Evolutionary conservation across 768 basidiomycete genomes (phyloP).

Genomic region (Hydnomerulius pinastri): DNA sequence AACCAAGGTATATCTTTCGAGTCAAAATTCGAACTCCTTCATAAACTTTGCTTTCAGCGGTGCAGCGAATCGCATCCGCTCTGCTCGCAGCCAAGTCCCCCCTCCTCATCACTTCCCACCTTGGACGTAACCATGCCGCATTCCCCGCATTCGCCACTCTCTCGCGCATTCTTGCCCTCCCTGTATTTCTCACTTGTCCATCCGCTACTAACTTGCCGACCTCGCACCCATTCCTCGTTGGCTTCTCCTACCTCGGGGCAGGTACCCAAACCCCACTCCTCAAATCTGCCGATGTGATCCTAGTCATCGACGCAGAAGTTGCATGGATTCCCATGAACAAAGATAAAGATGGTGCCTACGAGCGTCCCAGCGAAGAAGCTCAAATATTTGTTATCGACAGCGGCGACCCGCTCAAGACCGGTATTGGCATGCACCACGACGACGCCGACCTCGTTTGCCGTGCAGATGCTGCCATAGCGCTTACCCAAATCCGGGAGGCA

Average conservation of each 20-base stretch:
- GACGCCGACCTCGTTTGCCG: constrained; percentile 59
- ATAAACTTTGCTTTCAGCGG: constrained; percentile 21
- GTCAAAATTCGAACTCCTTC: not conserved
- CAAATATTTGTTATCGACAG: constrained; percentile 62
- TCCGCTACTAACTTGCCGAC: constrained; percentile 55
- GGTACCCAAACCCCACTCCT: constrained; percentile 50
- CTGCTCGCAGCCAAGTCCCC: constrained; percentile 54
- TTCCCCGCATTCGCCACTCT: constrained; percentile 48
- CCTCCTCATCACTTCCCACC: constrained; percentile 63
- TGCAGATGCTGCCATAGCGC: constrained; percentile 54
- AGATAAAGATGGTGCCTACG: constrained; percentile 27
- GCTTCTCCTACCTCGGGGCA: constrained; percentile 49
- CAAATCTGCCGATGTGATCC: constrained; percentile 57
- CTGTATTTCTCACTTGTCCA: constrained; percentile 53
- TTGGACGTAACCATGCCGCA: constrained; percentile 56
- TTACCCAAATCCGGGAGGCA: constrained; percentile 46
- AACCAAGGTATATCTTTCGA: constrained; percentile 29
- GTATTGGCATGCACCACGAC: constrained; percentile 48
- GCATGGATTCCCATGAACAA: constrained; percentile 63
- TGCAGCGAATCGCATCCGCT: constrained; percentile 45
- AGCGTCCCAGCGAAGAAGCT: constrained; percentile 42
- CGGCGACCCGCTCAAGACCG: constrained; percentile 59
- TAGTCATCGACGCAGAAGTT: constrained; percentile 65
- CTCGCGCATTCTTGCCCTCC: constrained; percentile 53
- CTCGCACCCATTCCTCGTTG: constrained; percentile 56